phyloP scores from a whole-genome alignment of 768 basidiomycete genomes.

The Dictyophora rubrovolvata region DNA sequence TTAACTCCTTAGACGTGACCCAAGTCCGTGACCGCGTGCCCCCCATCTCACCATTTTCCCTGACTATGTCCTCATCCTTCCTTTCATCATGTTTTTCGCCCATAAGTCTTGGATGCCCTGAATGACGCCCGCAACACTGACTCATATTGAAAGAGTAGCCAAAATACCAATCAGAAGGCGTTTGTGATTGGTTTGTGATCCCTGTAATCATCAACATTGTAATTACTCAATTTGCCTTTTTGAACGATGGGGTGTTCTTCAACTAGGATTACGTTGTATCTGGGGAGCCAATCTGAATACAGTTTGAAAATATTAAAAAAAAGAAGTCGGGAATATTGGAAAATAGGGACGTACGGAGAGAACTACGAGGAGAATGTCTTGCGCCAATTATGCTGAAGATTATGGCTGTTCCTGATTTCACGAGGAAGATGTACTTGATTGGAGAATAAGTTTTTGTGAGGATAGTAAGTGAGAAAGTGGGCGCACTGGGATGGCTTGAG shows the following conservation, averaged over 20 bases:
- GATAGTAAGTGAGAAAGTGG: constrained; percentile 11
- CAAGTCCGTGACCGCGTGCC: too few relatives aligned
- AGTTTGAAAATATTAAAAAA: too few relatives aligned
- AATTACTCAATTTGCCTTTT: constrained; percentile 22
- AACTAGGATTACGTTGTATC: constrained; percentile 35
- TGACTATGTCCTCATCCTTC: too few relatives aligned
- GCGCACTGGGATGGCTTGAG: constrained; percentile 30
- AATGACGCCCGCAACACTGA: constrained; percentile 29
- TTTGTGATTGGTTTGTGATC: constrained; percentile 23
- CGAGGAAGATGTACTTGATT: too few relatives aligned
- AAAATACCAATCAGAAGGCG: constrained; percentile 31
- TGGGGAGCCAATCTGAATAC: constrained; percentile 47
- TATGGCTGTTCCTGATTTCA: constrained; percentile 19
- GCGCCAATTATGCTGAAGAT: constrained; percentile 38
- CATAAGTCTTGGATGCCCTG: too few relatives aligned
- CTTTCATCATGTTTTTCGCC: too few relatives aligned
- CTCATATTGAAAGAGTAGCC: constrained; percentile 23
- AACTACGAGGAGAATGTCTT: constrained; percentile 29
- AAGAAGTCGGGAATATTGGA: not conserved
- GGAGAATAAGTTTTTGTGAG: not conserved
- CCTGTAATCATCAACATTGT: constrained; percentile 28
- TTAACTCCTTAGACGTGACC: too few relatives aligned
- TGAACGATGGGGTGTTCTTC: constrained; percentile 45
- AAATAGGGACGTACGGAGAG: constrained; percentile 3
- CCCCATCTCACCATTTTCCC: too few relatives aligned